Conservation (phyloP, 768 basidiomycete genomes). For the Pleurotus sapidus region DNA sequence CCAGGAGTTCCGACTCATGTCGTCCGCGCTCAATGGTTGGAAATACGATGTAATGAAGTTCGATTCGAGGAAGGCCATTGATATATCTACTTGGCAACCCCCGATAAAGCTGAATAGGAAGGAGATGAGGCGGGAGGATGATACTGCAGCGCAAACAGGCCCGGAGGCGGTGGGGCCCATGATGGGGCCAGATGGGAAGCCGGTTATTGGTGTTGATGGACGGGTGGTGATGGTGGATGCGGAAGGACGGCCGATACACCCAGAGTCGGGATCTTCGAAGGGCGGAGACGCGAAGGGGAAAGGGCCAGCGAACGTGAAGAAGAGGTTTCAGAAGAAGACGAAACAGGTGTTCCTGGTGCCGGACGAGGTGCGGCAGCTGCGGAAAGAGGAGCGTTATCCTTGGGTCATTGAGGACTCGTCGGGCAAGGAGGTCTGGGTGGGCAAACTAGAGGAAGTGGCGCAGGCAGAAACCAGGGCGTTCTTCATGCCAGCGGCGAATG, state of each 20-base stretch:
- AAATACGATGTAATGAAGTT: conserved; percentile 94
- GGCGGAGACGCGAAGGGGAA: conserved; percentile 41
- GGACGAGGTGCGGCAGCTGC: conserved; percentile 72
- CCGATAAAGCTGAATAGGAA: conserved; percentile 90
- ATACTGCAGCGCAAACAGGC: conserved; percentile 21
- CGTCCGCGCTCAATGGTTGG: conserved; percentile 80
- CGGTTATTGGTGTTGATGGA: conserved; percentile 75
- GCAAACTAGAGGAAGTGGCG: conserved; percentile 73
- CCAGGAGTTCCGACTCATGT: conserved; percentile 77
- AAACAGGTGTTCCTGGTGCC: conserved; percentile 78
- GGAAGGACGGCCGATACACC: conserved; percentile 69
- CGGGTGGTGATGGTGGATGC: conserved; percentile 79
- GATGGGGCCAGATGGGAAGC: conserved; percentile 82
- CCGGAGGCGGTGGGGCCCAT: conserved; percentile 66
- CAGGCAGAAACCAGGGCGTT: conserved; percentile 74
- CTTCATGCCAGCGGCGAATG: conserved; percentile 80
- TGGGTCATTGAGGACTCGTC: conserved; percentile 89
- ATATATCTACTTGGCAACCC: conserved; percentile 62
- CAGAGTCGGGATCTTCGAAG: conserved; percentile 19
- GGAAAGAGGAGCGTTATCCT: conserved; percentile 84
- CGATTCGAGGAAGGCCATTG: conserved; percentile 69
- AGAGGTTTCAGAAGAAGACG: conserved; percentile 82
- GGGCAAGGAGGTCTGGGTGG: conserved; percentile 74
- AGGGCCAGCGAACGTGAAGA: conserved; percentile 48
- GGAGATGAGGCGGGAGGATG: conserved; percentile 59